Percentiles rank a stretch among this genome's conserved stretches.
Evolutionary conservation across 139 green algal genomes (phyloP).

Genomic region (Pedinophyceae sp.): DNA sequence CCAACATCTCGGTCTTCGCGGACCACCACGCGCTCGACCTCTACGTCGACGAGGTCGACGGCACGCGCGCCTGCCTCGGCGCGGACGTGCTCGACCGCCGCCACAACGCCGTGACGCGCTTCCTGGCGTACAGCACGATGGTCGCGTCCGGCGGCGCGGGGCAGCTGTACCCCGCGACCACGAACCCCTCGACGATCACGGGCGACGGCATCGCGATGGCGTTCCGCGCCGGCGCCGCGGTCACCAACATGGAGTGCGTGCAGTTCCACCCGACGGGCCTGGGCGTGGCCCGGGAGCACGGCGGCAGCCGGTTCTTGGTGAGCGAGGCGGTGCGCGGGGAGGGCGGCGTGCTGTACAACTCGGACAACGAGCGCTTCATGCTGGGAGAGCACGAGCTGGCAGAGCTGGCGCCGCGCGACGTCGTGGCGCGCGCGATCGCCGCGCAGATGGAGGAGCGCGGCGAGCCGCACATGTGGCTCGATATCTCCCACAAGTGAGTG

Average conservation of each 20-base stretch:
- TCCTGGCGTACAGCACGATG: slow-evolving; percentile 64
- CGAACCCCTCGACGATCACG: slow-evolving; percentile 87
- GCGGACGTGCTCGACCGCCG: slow-evolving; percentile 56
- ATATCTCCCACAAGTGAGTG: slow-evolving; percentile 85
- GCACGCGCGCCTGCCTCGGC: slow-evolving; percentile 54
- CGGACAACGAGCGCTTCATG: slow-evolving; percentile 86
- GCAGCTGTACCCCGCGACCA: slow-evolving; percentile 89
- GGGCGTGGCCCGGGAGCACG: slow-evolving; percentile 13
- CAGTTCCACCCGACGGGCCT: slow-evolving; percentile 95
- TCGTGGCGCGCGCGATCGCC: slow-evolving; percentile 82
- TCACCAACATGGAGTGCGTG: slow-evolving; percentile 97
- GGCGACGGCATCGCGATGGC: slow-evolving; percentile 95
- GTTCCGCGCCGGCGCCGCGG: slow-evolving; percentile 47
- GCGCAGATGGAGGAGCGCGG: slow-evolving; percentile 44
- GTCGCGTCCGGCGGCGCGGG: slow-evolving; percentile 81
- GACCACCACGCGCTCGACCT: slow-evolving; percentile 48
- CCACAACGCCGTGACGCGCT: slow-evolving; percentile 29
- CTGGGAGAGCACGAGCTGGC: no score
- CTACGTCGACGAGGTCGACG: slow-evolving; percentile 20
- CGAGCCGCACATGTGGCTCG: slow-evolving; percentile 71
- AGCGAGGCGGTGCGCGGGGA: slow-evolving; percentile 89
- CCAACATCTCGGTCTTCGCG: slow-evolving; percentile 72
- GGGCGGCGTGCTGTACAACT: slow-evolving; percentile 77
- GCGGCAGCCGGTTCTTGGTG: slow-evolving; percentile 74
- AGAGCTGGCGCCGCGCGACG: slow-evolving; percentile 90